These are phyloP conservation scores for Climacium dendroides DNA, from an alignment of 225 moss, liverwort and hornwort genomes.

Conservation along the genomic window DNA sequence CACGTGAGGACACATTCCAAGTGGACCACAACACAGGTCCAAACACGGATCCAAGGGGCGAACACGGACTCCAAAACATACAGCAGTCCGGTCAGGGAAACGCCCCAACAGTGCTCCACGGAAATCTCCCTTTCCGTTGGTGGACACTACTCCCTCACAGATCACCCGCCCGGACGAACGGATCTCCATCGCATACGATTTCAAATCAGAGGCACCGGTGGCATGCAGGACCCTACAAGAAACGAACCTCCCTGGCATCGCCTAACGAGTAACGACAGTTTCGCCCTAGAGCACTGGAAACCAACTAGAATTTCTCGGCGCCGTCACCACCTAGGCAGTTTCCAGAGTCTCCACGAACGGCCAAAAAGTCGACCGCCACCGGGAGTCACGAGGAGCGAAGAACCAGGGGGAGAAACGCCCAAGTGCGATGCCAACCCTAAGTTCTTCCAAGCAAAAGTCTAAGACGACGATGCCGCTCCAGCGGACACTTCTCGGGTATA, in stretches of 20 bases:
- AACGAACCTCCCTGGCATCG: not conserved
- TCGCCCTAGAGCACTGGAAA: not conserved
- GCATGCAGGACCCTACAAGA: not conserved
- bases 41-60: not conserved
- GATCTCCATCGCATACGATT: not conserved
- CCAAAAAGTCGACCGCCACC: not conserved
- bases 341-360: not conserved
- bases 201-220: too few relatives aligned
- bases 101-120: not conserved
- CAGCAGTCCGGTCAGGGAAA: not conserved
- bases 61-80: not conserved
- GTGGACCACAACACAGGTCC: not conserved
- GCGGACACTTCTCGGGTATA: not conserved
- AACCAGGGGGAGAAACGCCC: not conserved
- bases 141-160: not conserved
- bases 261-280: not conserved
- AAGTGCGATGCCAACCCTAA: not conserved
- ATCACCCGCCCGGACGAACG: not conserved
- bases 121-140: not conserved
- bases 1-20: not conserved
- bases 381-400: not conserved
- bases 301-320: not conserved
- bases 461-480: not conserved
- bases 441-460: not conserved
- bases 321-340: not conserved